These are phyloP conservation scores for Sarcomyxa edulis DNA, from an alignment of 768 basidiomycete genomes.

Conservation along the genomic window DNA sequence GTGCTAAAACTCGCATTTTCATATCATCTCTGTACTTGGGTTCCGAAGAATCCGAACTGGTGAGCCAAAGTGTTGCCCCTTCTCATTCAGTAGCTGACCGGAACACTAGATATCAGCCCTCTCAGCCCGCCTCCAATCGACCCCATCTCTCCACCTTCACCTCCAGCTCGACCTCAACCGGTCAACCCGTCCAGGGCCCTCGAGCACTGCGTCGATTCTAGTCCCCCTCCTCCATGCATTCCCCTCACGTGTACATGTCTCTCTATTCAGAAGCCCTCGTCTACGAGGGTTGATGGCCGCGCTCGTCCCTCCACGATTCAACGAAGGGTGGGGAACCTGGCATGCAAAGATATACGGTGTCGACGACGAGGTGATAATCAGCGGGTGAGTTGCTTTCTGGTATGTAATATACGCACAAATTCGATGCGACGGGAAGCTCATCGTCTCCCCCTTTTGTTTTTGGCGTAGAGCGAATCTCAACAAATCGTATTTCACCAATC, in stretches of 20 bases:
- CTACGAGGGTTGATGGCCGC: constrained; percentile 68
- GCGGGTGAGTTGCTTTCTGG: constrained; percentile 55
- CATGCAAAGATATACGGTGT: constrained; percentile 94
- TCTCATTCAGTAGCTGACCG: constrained; percentile 14
- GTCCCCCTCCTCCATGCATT: constrained; percentile 70
- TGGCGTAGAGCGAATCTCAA: constrained; percentile 84
- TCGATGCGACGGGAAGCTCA: too few species aligned
- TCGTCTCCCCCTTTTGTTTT: too few species aligned
- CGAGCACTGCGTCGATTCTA: constrained; percentile 63
- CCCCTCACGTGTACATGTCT: constrained; percentile 67
- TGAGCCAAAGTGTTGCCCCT: constrained; percentile 30
- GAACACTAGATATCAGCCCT: constrained; percentile 68
- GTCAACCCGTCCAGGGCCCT: constrained; percentile 66
- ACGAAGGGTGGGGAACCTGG: constrained; percentile 99
- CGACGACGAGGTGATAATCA: constrained; percentile 90
- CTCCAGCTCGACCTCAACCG: constrained; percentile 81
- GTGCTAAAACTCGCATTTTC: constrained; percentile 78
- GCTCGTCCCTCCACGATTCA: constrained; percentile 86
- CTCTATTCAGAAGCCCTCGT: constrained; percentile 85
- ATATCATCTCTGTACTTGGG: constrained; percentile 91
- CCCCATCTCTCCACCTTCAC: constrained; percentile 59
- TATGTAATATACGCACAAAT: constrained; percentile 2
- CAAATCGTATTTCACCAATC: constrained; percentile 87
- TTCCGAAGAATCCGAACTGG: constrained; percentile 71
- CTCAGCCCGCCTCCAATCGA: constrained; percentile 48